Conservation (phyloP, 2,329 filamentous ascomycete genomes). For the Botrytis deweyae region DNA sequence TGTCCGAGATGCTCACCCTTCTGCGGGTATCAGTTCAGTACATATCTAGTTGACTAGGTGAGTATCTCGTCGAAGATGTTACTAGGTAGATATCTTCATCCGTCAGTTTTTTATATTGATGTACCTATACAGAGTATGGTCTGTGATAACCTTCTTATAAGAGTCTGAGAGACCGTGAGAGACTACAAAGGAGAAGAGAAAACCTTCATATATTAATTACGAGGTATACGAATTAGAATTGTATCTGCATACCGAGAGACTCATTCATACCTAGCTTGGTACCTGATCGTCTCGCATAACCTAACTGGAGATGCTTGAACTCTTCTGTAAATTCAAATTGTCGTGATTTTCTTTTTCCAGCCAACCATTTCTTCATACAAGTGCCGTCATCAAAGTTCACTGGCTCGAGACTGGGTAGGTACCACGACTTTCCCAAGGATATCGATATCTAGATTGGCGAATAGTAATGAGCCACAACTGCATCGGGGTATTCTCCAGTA, state of each 20-base stretch:
- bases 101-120: neutral
- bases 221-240: neutral
- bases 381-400: neutral
- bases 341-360: neutral
- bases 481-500: neutral
- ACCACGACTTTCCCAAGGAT: neutral
- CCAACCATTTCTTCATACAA: neutral
- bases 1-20: neutral
- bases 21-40: neutral
- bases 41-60: neutral
- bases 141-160: neutral
- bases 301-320: neutral
- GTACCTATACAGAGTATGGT: neutral
- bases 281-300: neutral
- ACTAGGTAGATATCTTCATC: neutral
- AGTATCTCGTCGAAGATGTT: too few species aligned
- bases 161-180: neutral
- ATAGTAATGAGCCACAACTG: neutral
- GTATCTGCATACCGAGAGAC: neutral
- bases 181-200: neutral
- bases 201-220: neutral
- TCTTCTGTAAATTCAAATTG: neutral
- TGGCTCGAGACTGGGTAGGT: neutral
- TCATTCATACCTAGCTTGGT: neutral
- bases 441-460: neutral